A percentile compares a stretch with the other conserved stretches of the same genome.
Conservation (phyloP, 1,284 basidiomycete genomes). For the Cystobasidium slooffiae region DNA sequence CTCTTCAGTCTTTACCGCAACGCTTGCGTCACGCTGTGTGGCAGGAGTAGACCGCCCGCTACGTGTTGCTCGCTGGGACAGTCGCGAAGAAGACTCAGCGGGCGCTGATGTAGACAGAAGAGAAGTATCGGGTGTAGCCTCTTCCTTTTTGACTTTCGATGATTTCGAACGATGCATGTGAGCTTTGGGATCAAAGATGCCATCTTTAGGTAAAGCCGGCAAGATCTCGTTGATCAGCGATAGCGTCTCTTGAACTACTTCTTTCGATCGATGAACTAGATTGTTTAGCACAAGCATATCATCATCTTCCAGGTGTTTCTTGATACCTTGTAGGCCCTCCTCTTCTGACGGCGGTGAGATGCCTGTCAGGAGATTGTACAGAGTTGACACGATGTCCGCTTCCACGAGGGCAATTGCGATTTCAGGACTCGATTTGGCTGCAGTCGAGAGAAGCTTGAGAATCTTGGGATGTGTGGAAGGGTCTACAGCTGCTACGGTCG, state of each 20-base stretch:
- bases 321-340: conserved; percentile 51
- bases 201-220: conserved; percentile 81
- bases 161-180: conserved; percentile 47
- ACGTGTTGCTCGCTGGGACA: background rate
- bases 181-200: conserved; percentile 52
- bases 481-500: conserved; percentile 68
- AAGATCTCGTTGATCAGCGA: conserved; percentile 84
- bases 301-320: conserved; percentile 48
- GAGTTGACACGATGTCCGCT: conserved; percentile 83
- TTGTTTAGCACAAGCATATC: conserved; percentile 99
- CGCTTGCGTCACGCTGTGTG: conserved; percentile 18
- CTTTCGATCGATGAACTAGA: conserved; percentile 91
- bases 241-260: conserved; percentile 90
- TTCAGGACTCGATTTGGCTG: conserved; percentile 80
- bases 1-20: conserved; percentile 51
- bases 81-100: background rate
- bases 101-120: conserved; percentile 29
- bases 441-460: conserved; percentile 81
- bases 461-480: conserved; percentile 83
- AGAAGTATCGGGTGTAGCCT: conserved; percentile 14
- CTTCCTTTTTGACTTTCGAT: conserved; percentile 43
- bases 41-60: conserved; percentile 27
- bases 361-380: conserved; percentile 91
- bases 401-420: conserved; percentile 83
- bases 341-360: conserved; percentile 69